Base-by-base conservation (phyloP, 371 early-diverging fungal genomes). In the Mucor plumbeus region DNA sequence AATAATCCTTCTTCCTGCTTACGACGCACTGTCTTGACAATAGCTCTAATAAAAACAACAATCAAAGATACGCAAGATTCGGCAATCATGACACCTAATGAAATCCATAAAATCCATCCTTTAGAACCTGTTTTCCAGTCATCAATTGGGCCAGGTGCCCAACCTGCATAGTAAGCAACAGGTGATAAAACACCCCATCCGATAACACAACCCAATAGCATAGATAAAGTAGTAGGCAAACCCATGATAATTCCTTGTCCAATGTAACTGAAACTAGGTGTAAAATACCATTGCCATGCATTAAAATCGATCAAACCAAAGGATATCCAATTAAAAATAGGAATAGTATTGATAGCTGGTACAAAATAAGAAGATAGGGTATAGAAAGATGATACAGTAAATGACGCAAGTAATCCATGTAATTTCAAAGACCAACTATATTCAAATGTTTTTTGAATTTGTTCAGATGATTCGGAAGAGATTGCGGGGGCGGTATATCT, bases 101-200 rank as follows among this genome's bases (percentile, higher is more conserved):
- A 91, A n/a, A 92, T 83, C 93, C 94, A 94, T 31, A 92, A 74
- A 61, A 94, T 94, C 94, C 94, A 94, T 9, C 94, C 93, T 41
- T 88, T 85, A 6, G 90, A 86, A 8, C 94, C 93, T 0, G 70
- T 77, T 44, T 89, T 89, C 86, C 90, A 89, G 61, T 92, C 91
- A 48, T 81, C 71, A 9, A 94, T 87, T 1, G 87, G 85, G 1
- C 94, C 94, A 0, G 88, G 86, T 6, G 92, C 92, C 94, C 94
- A 94, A 13, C 90, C 88, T 8, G 83, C 79, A 61, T 79, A 78
- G 50, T 85, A 85, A 0, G 90, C 90, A 4, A 90, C 31, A 0
- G 94, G 94, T 0, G 92, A 90, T 6, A 94, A 72, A 5, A 94
- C 79, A 8, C 91, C 93, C 94, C 94, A 94, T 4, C 94, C 94